Evolutionary conservation across 306 rosid species (phyloP), one percentile per base, ranked within the genome.

Genomic region (Hippophae gyantsensis): DNA sequence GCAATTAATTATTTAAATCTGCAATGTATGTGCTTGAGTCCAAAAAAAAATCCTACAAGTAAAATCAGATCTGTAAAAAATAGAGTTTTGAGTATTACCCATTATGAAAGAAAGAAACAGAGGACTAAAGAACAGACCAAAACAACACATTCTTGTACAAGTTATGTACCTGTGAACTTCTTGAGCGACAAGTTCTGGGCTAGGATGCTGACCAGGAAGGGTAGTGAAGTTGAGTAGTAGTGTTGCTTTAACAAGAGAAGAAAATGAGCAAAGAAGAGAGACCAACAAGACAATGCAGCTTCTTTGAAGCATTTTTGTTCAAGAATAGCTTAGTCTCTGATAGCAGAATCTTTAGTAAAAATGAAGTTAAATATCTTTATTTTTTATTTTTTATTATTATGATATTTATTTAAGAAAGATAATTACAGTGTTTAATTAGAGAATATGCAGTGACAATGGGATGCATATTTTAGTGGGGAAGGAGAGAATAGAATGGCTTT

Each of bases 171-270:
- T 79, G 40, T 90, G 90, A 74, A 87, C 86, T 72, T 87, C 84
- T 25, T 66, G 87, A 5, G 75, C 97, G 49, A 90, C 95, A 42
- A 84, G 74, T 14, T 90, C 94, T 0, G 97, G 97, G 70, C 81
- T 75, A 6, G 97, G 97, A 56, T 90, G 95, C 42, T 86, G 83
- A 11, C 97, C 95, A 0, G 95, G 82, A 47, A 90, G 87, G 60
- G 90, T 90, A 62, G 90, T 90, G 70, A 84, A 60, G 79, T 86
- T 90, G 71, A 82, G 75, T 69, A 68, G 60, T 63, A 82, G 74
- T 75, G 72, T 60, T 60, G 89, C 74, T 9, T 43, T 9, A 58
- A 66, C 79, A 50, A 70, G 78, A 1, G 56, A 70, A 11, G 60
- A 62, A 48, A 79, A 56, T 2, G 80, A 77, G 66, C 60, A 67